A percentile compares a stretch with the other conserved stretches of the same genome.
Evolutionary conservation across 768 basidiomycete genomes (phyloP).

Genomic region (Boletus pseudopeckii): DNA sequence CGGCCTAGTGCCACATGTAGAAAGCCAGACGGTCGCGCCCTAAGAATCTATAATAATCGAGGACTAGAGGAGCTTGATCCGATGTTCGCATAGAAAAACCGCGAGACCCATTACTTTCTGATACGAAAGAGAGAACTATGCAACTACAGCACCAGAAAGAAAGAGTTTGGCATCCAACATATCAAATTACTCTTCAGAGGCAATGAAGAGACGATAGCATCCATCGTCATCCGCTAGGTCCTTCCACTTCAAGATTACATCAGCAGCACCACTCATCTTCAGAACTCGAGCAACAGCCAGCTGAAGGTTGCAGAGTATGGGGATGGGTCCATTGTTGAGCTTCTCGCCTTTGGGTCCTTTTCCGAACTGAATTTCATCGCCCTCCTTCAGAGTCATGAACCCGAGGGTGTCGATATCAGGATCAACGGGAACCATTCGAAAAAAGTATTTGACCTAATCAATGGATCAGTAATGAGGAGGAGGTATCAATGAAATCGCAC

Average conservation of each 20-base stretch:
- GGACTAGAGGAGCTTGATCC: too few species aligned
- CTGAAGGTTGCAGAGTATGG: background rate
- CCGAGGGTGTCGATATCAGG: background rate
- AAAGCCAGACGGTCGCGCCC: too few species aligned
- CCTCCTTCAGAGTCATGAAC: background rate
- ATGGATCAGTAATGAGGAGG: background rate
- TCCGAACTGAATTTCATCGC: conserved; percentile 3
- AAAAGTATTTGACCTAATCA: background rate
- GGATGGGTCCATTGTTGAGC: background rate
- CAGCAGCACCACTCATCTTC: conserved; percentile 10
- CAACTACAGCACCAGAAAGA: too few species aligned
- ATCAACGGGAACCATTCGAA: too few species aligned
- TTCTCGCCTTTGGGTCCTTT: background rate
- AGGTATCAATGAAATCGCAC: background rate
- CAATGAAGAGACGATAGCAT: background rate
- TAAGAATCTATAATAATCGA: too few species aligned
- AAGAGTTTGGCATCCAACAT: too few species aligned
- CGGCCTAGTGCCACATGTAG: too few species aligned
- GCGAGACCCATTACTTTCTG: too few species aligned
- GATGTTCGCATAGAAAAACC: too few species aligned
- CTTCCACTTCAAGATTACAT: conserved; percentile 2
- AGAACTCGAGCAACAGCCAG: conserved; percentile 4
- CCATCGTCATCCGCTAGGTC: background rate
- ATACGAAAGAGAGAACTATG: too few species aligned
- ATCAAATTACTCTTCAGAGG: background rate